Evolutionary conservation across 129 eudicot species (phyloP), one percentile per base, ranked within the genome.

Genomic region (Solidago caesia): DNA sequence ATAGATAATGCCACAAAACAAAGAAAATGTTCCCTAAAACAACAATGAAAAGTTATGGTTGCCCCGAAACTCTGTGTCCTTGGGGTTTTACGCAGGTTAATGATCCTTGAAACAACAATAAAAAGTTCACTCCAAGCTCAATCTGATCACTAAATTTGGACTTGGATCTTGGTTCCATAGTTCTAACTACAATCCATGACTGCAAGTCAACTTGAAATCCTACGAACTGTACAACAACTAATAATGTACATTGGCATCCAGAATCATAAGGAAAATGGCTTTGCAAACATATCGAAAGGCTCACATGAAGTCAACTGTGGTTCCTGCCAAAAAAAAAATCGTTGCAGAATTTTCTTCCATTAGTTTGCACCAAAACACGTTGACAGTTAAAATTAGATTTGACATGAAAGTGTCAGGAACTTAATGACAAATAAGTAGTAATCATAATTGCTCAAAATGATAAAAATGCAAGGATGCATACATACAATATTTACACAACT

Each of bases 251-350:
- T 64, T 8, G 44, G 70, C 16, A 53, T 5, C 21, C 27, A 61
- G 45, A 59, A 74, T 85, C 86, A 93, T 7, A 90, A 79, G n/a
- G 81, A 74, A 70, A 93, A 93, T 25, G 96, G 98, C 81, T 90
- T 93, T 69, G 87, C 41, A 66, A 84, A 90, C 59, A 90, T 86
- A 29, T 93, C 92, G 4, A 93, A 93, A 2, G 87, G 81, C 84
- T 85, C 78, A n/a, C 82, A 70, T 11, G 98, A 84, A 14, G 96
- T 84, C 69, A 93, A 62, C 27, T 93, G 97, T 3, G 98, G 98
- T 59, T 93, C 98, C 92, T 90, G 92, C n/a, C 21, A 5, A 71
- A 46, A 68, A 66, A 47, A 25, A 8, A 5, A 49, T 13, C 46
- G 45, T 70, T 8, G 42, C 14, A 16, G 8, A 21, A 64, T 9